phyloP scores from a whole-genome alignment of 495 filamentous ascomycete species.

The Mytilinidion resinicola region DNA sequence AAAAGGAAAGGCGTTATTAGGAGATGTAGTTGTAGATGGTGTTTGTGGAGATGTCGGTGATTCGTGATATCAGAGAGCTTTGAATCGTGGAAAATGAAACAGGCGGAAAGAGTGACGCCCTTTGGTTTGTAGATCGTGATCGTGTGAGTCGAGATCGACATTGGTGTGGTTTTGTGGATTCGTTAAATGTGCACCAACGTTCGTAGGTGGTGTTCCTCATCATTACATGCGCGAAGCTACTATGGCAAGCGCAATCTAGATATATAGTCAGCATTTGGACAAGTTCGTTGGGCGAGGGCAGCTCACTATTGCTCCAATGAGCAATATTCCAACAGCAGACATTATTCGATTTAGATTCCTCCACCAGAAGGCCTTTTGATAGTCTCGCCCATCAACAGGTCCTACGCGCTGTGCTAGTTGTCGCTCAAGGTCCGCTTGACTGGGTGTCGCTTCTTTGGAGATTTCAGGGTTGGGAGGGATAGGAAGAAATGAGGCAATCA shows the following conservation, averaged over 20 bases:
- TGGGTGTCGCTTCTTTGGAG: slow-evolving; percentile 13
- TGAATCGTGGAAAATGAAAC: not conserved
- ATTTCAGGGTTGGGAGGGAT: slow-evolving; percentile 47
- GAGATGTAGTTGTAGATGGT: not conserved
- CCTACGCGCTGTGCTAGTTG: slow-evolving; percentile 29
- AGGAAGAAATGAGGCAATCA: slow-evolving; percentile 75
- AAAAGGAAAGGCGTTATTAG: slow-evolving; percentile 4
- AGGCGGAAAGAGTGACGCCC: slow-evolving; percentile 2
- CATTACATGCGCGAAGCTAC: slow-evolving; percentile 6
- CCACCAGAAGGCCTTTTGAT: slow-evolving; percentile 89
- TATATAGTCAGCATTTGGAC: not conserved
- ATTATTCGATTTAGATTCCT: slow-evolving; percentile 83
- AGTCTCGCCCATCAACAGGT: slow-evolving; percentile 39
- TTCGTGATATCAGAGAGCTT: not conserved
- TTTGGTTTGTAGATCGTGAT: not conserved
- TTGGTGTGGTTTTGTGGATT: not conserved
- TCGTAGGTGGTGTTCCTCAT: not conserved
- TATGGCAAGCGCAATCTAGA: slow-evolving; percentile 1
- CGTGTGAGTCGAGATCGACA: not conserved
- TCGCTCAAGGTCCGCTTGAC: slow-evolving; percentile 29
- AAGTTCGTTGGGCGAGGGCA: not conserved
- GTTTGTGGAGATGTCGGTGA: not conserved
- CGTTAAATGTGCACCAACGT: not conserved
- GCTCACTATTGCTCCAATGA: slow-evolving; percentile 70
- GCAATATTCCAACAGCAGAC: slow-evolving; percentile 67